phyloP scores from a whole-genome alignment of 148 eudicot genomes.

The Selenicereus undatus region DNA sequence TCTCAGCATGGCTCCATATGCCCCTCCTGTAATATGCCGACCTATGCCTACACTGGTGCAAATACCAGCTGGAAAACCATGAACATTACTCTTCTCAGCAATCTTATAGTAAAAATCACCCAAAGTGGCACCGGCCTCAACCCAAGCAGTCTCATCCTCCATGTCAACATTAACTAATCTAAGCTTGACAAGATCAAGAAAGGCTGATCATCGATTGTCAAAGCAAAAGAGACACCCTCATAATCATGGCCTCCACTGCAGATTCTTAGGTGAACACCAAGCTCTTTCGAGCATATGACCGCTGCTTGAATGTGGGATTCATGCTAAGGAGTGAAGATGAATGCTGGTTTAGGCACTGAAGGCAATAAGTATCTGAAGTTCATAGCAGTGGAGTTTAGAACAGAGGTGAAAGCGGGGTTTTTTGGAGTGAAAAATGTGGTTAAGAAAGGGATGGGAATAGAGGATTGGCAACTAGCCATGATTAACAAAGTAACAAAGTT shows the following conservation, averaged over 20 bases:
- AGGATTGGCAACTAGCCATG: no score
- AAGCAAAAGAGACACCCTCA: conserved; percentile 32
- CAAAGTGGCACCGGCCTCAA: conserved; percentile 27
- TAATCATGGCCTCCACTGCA: conserved; percentile 34
- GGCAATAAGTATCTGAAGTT: conserved; percentile 29
- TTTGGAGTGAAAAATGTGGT: conserved; percentile 20
- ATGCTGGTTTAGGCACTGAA: conserved; percentile 23
- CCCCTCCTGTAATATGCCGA: conserved; percentile 37
- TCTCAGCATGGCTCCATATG: conserved; percentile 28
- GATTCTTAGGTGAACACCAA: conserved; percentile 22
- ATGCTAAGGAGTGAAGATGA: conserved; percentile 19
- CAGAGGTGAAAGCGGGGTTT: conserved; percentile 13
- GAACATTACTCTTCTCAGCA: conserved; percentile 23
- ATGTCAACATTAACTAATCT: conserved; percentile 19
- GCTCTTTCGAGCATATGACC: conserved; percentile 28
- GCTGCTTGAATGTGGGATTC: conserved; percentile 30
- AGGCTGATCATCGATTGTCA: conserved; percentile 19
- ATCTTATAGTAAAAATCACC: conserved; percentile 32
- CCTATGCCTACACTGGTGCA: conserved; percentile 30
- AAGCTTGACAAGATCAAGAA: conserved; percentile 24
- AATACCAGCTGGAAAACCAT: conserved; percentile 33
- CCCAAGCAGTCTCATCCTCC: conserved; percentile 20
- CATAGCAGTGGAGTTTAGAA: conserved; percentile 26
- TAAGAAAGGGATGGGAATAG: conserved; percentile 14
- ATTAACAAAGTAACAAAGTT: no score